phyloP scores from a whole-genome alignment of 768 basidiomycete genomes.

The Lentinula aciculospora region DNA sequence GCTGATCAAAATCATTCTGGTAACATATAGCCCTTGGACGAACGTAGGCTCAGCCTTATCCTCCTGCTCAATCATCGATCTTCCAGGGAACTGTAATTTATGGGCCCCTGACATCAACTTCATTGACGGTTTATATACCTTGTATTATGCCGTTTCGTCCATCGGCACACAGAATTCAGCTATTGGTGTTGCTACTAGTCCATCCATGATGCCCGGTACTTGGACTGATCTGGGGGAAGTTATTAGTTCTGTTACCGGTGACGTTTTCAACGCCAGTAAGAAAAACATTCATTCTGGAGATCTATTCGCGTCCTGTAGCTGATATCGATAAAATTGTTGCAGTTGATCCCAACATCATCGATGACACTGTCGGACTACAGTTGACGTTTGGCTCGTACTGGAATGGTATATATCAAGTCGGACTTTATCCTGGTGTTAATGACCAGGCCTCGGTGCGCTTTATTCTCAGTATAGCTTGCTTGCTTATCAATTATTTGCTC shows the following conservation, averaged over 20 bases:
- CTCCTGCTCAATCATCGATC: neutral
- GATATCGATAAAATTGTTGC: neutral
- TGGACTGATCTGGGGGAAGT: conserved; percentile 7
- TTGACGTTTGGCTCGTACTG: conserved; percentile 1
- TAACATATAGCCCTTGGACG: conserved; percentile 1
- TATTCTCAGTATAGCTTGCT: neutral
- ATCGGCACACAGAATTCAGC: neutral
- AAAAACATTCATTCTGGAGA: neutral
- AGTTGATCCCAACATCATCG: conserved; percentile 6
- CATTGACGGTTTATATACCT: neutral
- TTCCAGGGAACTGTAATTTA: neutral
- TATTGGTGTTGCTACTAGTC: conserved; percentile 4
- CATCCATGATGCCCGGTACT: conserved; percentile 3
- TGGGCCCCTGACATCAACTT: conserved; percentile 5
- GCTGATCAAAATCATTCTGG: too few species aligned
- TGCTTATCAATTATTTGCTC: neutral
- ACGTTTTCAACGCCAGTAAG: conserved; percentile 4
- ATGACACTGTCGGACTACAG: neutral
- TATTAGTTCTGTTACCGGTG: neutral
- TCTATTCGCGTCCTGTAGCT: neutral
- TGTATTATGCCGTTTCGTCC: conserved; percentile 1
- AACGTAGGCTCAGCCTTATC: neutral
- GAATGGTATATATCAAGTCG: conserved; percentile 2
- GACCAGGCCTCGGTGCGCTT: conserved; percentile 10
- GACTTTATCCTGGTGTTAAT: conserved; percentile 10